A percentile compares a stretch with the other conserved stretches of the same genome.
Evolutionary conservation across 108 stramenopile genomes (phyloP).

Genomic region (Parmales sp.): DNA sequence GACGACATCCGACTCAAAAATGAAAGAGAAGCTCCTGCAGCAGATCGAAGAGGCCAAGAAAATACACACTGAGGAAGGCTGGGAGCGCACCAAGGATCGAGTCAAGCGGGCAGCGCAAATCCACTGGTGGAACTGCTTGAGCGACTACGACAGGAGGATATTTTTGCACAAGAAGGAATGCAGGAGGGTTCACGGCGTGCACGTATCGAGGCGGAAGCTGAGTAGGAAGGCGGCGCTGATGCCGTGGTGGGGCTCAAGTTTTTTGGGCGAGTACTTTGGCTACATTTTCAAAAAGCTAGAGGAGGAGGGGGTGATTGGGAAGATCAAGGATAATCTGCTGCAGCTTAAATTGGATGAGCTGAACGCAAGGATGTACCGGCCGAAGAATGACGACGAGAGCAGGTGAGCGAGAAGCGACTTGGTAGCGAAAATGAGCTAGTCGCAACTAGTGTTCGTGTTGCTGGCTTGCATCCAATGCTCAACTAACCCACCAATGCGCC

Average conservation of each 20-base stretch:
- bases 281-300: not conserved
- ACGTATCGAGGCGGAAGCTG: conserved; percentile 2
- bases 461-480: too few species aligned
- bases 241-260: not conserved
- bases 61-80: not conserved
- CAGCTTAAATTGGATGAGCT: too few species aligned
- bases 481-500: too few species aligned
- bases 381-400: too few species aligned
- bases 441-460: too few species aligned
- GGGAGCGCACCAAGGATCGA: not conserved
- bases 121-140: conserved; percentile 2
- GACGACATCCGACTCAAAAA: too few species aligned
- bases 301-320: not conserved
- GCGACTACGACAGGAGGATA: conserved; percentile 1
- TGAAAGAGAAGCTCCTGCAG: not conserved
- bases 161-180: not conserved
- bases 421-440: too few species aligned
- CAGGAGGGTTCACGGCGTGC: not conserved
- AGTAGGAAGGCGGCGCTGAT: not conserved
- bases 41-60: conserved; percentile 2
- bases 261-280: not conserved
- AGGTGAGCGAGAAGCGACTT: too few species aligned
- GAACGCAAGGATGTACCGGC: too few species aligned
- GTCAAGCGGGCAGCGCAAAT: not conserved
- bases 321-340: not conserved